Percentiles rank a stretch among this genome's conserved stretches.
Evolutionary conservation across 1,284 basidiomycete genomes (phyloP).

Genomic region (Gomphus bonarii): DNA sequence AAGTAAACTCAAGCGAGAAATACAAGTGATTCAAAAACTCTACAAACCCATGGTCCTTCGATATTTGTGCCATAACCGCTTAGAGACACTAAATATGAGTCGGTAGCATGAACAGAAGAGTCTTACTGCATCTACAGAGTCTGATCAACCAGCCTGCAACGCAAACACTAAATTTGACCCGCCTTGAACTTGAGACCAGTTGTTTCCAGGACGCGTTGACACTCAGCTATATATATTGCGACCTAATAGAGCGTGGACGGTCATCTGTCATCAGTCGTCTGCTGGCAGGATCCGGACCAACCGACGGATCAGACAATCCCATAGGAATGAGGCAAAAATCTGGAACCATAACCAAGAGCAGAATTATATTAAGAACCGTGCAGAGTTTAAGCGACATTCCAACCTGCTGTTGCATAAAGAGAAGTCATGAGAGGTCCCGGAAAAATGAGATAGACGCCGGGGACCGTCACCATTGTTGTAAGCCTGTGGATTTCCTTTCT

Average conservation of each 20-base stretch:
- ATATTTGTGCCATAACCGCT: conserved; percentile 84
- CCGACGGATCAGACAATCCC: conserved; percentile 62
- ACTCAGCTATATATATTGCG: conserved; percentile 66
- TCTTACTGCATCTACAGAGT: conserved; percentile 61
- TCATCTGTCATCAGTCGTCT: not conserved
- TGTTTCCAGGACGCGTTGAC: conserved; percentile 70
- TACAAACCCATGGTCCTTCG: conserved; percentile 10
- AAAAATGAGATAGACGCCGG: not conserved
- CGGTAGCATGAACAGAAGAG: not conserved
- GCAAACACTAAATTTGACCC: conserved; percentile 15
- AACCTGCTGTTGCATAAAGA: conserved; percentile 22
- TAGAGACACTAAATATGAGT: conserved; percentile 10
- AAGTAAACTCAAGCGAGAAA: not conserved
- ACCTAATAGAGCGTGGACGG: conserved; percentile 29
- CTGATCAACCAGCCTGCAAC: not conserved
- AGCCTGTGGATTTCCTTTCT: not conserved
- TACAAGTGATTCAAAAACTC: not conserved
- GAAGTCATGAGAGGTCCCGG: conserved; percentile 4
- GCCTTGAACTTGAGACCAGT: conserved; percentile 78
- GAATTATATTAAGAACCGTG: not conserved
- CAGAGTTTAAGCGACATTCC: not conserved
- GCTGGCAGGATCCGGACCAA: conserved; percentile 20
- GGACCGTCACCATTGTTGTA: not conserved
- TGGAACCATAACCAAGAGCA: conserved; percentile 18
- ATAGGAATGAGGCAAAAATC: conserved; percentile 82